These are phyloP conservation scores for Cercospora sp. DNA, from an alignment of 2,329 filamentous ascomycete species.

Conservation along the genomic window DNA sequence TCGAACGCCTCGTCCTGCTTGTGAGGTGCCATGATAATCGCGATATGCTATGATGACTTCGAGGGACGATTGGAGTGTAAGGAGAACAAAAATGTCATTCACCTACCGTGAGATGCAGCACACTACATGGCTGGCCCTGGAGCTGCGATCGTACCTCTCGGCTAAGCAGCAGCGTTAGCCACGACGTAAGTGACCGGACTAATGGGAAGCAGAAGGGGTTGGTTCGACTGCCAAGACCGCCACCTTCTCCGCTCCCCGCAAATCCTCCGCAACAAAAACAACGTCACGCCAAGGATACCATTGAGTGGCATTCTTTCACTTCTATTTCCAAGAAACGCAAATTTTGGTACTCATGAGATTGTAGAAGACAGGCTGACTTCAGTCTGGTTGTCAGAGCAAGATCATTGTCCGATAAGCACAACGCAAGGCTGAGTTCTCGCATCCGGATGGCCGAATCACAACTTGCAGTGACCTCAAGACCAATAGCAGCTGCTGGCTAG, in stretches of 20 bases:
- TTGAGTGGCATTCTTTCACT: background rate
- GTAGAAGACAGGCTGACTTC: background rate
- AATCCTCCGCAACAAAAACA: background rate
- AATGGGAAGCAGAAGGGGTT: background rate
- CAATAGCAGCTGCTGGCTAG: background rate
- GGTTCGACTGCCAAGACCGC: background rate
- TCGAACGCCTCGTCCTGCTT: slow-evolving; percentile 41
- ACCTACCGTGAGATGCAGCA: background rate
- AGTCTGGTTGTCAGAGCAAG: background rate
- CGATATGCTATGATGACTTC: background rate
- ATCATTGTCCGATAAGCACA: background rate
- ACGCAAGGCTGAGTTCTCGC: background rate
- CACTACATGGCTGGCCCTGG: background rate
- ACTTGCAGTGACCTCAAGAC: background rate
- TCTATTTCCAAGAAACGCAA: background rate
- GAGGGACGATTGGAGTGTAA: background rate
- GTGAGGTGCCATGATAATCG: slow-evolving; percentile 26
- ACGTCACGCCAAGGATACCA: background rate
- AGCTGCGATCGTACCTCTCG: slow-evolving; percentile 2
- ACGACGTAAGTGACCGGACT: slow-evolving; percentile 3
- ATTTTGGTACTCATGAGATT: background rate
- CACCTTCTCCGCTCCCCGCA: background rate
- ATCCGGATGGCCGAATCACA: background rate
- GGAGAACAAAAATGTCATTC: background rate
- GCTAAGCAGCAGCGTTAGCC: background rate